Evolutionary conservation across 495 filamentous ascomycete species (phyloP), one percentile per base, ranked within the genome.

Genomic region (Aspergillus nidulans): DNA sequence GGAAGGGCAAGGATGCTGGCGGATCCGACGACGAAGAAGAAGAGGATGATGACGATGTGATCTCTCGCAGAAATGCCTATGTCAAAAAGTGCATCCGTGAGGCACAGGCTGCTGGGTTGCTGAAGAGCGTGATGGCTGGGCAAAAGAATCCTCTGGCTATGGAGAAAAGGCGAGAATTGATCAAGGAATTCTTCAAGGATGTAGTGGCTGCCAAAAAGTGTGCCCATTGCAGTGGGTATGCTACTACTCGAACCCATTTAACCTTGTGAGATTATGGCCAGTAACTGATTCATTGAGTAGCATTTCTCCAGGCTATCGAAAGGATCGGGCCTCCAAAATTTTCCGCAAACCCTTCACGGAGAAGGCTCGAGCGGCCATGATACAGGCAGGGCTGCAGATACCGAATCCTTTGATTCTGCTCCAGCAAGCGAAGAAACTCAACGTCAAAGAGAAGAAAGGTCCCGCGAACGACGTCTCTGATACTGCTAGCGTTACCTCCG

Each of bases 241-340:
- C 66, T 58, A 7, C 24, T 28, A 39, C 19, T 44, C 36, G 19
- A 20, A 53, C 16, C 19, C 10, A 2, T n/a, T 18, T 23, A 20
- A 57, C 28, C 43, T 28, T 50, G 44, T 38, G 15, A 23, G 48
- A 43, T 38, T 19, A 58, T 41, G n/a, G n/a, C 53, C 58, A 56
- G 21, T 58, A 34, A 44, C 56, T 66, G 47, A 68, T 52, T 36
- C 20, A 49, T 68, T 23, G 42, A 44, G 68, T 64, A 86, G 82
- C 42, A 81, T 90, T 32, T 87, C 88, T 20, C 90, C 91, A 18
- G 73, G 69, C 5, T 97, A 87, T 69, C 82, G 91, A 60, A 95
- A 92, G 63, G 92, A 97, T 57, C 80, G 85, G 23, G 91, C 80
- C 64, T 85, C 87, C 58, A 97, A 97, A 69, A 94, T 99, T 49